These are phyloP conservation scores for Suhomyces bokatorum DNA, from an alignment of 1,139 yeast genomes.

Conservation along the genomic window DNA sequence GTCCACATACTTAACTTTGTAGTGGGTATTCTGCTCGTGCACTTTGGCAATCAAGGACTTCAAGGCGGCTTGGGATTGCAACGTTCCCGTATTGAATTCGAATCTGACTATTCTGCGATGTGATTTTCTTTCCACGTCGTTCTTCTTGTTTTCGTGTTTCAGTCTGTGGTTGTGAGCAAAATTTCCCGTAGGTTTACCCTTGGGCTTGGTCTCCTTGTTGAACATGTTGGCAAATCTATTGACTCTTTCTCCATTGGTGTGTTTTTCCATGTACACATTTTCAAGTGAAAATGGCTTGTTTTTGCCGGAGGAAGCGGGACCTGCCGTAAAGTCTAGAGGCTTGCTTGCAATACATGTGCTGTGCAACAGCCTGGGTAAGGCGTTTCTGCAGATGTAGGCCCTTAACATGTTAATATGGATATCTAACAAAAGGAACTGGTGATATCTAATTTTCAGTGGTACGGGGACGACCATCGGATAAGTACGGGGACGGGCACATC, in stretches of 20 bases:
- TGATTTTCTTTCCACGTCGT: conserved; percentile 10
- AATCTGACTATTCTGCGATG: conserved; percentile 16
- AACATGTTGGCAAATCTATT: conserved; percentile 15
- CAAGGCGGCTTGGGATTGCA: conserved; percentile 32
- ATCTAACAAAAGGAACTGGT: neutral
- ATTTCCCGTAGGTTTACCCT: neutral
- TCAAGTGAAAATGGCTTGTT: conserved; percentile 8
- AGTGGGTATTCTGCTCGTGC: conserved; percentile 22
- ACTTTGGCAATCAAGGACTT: conserved; percentile 32
- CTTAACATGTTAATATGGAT: conserved; percentile 1
- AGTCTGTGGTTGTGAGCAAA: neutral
- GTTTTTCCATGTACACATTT: conserved; percentile 5
- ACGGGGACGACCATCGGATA: conserved; percentile 3
- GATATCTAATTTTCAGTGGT: conserved; percentile 3
- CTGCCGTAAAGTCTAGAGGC: conserved; percentile 8
- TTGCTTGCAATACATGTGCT: neutral
- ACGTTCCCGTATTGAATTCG: conserved; percentile 22
- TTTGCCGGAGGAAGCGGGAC: neutral
- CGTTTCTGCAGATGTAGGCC: neutral
- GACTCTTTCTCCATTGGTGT: conserved; percentile 5
- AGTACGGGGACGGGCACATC: neutral
- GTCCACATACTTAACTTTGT: conserved; percentile 30
- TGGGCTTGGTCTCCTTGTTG: conserved; percentile 3
- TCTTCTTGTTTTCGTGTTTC: conserved; percentile 1
- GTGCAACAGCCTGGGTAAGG: conserved; percentile 8